Base-by-base conservation (phyloP, 164 flowering plant genomes). In the Piper betle region DNA sequence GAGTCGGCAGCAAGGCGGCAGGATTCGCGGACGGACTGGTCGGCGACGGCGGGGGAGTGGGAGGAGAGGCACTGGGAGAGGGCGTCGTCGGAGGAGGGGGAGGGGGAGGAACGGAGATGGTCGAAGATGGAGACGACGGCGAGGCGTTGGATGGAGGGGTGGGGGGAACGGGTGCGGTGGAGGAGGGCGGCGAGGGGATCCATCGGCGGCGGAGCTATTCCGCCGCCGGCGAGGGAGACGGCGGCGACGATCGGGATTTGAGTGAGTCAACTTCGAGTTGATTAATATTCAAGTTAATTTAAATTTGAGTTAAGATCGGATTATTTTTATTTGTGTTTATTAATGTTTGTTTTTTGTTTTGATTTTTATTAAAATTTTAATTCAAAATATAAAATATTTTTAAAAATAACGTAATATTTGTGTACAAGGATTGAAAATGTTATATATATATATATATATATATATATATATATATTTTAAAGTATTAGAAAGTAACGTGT, bases 61-160 rank as follows among this genome's bases (percentile, higher is more conserved):
- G 91, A 83, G 58, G 37, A 55, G 63, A 91, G 88, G 70, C 96
- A 91, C 50, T 72, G 76, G 39, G 83, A 70, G 59, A 91, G 71
- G 39, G 84, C 86, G 61, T 90, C 81, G 7, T 77, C 78, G 46
- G 77, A 58, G 55, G 63, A 69, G n/a, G 75, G 68, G 59, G 68
- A 39, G 37, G 87, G 85, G 8, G 85, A 62, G 4, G 91, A 80
- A 19, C 88, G 83, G 65, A 94, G 82, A 72, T 82, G 85, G 37
- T 84, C 73, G 86, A 94, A 94, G 61, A 94, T 70, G 8, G 97
- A 83, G 57, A 75, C 73, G 0, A 91, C 96, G 4, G 96, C 95
- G 62, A 74, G 68, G 55, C 76, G 81, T 48, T 94, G 99, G n/a
- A 94, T 74, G 0, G 93, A 80, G 1, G 97, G 93, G 64, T 91